A percentile compares a stretch with the other conserved stretches of the same genome.
Conservation (phyloP, 2,329 filamentous ascomycete genomes). For the Lecanicillium sp. region DNA sequence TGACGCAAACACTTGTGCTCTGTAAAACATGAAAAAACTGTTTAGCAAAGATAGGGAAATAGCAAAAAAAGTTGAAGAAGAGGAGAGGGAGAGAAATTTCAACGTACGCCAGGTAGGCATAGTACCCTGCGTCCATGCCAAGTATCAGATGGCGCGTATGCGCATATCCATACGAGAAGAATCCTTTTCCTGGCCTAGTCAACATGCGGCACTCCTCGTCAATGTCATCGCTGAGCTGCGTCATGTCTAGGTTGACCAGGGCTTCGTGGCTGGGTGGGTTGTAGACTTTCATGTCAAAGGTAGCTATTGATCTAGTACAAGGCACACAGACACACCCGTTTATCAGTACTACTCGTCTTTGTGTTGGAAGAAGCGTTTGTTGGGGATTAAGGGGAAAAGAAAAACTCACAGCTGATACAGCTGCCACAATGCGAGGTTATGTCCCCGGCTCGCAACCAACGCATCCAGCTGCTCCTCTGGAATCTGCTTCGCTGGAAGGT, state of each 20-base stretch:
- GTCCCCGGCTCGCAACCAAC: background rate
- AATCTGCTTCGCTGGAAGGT: conserved; percentile 1
- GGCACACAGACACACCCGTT: no score
- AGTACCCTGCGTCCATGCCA: conserved; percentile 8
- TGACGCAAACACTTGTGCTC: background rate
- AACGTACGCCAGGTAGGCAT: conserved; percentile 7
- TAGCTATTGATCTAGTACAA: conserved; percentile 4
- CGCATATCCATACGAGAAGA: background rate
- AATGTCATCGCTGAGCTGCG: conserved; percentile 5
- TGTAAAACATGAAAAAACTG: background rate
- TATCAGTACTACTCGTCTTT: no score
- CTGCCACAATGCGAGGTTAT: background rate
- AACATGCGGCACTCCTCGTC: background rate
- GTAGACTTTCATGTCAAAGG: conserved; percentile 9
- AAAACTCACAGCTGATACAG: conserved; percentile 1
- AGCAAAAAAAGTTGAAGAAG: no score
- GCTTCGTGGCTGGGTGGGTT: background rate
- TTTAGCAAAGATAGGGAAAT: no score
- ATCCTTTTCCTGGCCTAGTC: background rate
- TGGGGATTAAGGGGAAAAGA: background rate
- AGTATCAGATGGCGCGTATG: conserved; percentile 7
- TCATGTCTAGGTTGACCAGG: conserved; percentile 2
- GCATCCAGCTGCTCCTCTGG: conserved; percentile 4
- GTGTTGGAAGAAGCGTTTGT: no score
- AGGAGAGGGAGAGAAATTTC: no score